Evolutionary conservation across 148 eudicot species (phyloP).

Genomic region (Arbutus unedo): DNA sequence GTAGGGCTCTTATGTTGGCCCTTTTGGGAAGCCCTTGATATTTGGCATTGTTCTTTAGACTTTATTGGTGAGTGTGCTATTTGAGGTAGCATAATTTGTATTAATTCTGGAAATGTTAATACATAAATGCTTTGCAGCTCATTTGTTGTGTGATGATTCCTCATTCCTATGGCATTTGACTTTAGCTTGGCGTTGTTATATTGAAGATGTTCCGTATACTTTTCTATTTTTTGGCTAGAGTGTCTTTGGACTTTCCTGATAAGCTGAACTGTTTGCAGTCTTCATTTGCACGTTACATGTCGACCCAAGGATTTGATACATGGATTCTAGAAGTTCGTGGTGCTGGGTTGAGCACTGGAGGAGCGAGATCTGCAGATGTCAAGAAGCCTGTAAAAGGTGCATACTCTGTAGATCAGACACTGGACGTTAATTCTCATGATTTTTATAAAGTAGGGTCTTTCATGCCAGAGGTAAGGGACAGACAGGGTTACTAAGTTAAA

Average conservation of each 20-base stretch:
- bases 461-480: conserved; percentile 33
- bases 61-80: neutral
- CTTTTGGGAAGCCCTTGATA: too few species aligned
- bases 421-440: conserved; percentile 19
- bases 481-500: conserved; percentile 9
- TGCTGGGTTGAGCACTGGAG: conserved; percentile 71
- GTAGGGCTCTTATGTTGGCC: neutral
- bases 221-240: neutral
- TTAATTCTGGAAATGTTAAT: neutral
- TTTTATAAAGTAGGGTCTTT: conserved; percentile 29
- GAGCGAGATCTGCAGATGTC: conserved; percentile 38
- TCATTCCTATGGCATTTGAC: neutral
- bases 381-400: conserved; percentile 41
- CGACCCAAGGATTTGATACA: conserved; percentile 95
- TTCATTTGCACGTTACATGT: conserved; percentile 97
- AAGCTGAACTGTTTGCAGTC: conserved; percentile 46
- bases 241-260: neutral
- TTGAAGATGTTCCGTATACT: neutral
- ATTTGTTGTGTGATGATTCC: neutral
- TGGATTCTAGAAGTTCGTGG: conserved; percentile 98
- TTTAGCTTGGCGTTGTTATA: neutral
- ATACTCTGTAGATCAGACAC: conserved; percentile 22
- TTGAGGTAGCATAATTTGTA: neutral
- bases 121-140: neutral
- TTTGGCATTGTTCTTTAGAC: neutral